Conservation (phyloP, 192 early-diverging fungal genomes). For the Coemansia sp. region DNA sequence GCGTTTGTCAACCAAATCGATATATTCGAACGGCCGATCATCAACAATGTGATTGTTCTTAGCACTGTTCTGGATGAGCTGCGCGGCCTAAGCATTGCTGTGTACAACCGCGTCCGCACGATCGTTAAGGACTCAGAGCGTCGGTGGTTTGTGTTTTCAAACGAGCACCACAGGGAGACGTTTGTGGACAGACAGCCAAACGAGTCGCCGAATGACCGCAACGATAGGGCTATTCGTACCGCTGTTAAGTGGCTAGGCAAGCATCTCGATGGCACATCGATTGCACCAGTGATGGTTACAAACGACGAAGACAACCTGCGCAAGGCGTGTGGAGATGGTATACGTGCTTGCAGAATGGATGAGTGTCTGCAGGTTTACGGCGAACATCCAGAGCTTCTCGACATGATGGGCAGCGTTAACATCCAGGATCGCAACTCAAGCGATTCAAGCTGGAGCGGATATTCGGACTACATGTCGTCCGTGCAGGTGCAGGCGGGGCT, state of each 20-base stretch:
- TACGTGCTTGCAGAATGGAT: conserved; percentile 72
- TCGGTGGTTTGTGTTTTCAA: conserved; percentile 91
- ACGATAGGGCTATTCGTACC: conserved; percentile 90
- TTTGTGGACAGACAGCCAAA: conserved; percentile 78
- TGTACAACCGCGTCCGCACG: conserved; percentile 76
- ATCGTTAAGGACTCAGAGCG: conserved; percentile 72
- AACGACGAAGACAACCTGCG: conserved; percentile 88
- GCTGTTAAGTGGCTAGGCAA: conserved; percentile 81
- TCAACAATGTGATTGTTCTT: conserved; percentile 88
- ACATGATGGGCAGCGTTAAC: conserved; percentile 75
- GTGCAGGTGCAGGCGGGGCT: conserved; percentile 83
- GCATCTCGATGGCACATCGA: conserved; percentile 60
- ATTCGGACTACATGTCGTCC: conserved; percentile 70
- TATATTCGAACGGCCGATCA: conserved; percentile 83
- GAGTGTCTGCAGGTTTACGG: conserved; percentile 73
- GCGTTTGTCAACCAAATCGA: conserved; percentile 93
- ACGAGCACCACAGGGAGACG: conserved; percentile 90
- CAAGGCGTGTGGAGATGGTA: conserved; percentile 61
- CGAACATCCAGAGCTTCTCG: conserved; percentile 85
- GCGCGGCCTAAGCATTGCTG: conserved; percentile 73
- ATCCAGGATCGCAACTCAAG: conserved; percentile 41
- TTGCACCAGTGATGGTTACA: conserved; percentile 73
- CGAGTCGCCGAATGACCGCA: conserved; percentile 93
- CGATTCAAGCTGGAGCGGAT: conserved; percentile 57
- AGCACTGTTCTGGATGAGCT: conserved; percentile 95